A percentile compares a stretch with the other conserved stretches of the same genome.
Conservation (phyloP, 345 rosid species). For the Murraya paniculata region DNA sequence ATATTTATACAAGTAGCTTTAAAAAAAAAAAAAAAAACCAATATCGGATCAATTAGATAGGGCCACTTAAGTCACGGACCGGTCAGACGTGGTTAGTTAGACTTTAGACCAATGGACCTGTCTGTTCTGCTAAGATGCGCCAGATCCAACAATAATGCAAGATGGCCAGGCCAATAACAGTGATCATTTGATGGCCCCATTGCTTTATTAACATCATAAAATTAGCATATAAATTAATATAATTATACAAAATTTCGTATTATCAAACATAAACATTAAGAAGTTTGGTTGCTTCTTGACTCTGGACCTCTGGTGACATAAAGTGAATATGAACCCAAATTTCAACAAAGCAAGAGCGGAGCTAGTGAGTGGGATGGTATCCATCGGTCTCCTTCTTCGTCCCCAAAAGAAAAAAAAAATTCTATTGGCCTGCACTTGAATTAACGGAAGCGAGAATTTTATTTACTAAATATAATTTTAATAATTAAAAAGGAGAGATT, state of each 20-base stretch:
- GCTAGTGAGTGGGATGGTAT: background rate
- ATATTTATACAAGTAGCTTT: background rate
- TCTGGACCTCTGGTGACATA: background rate
- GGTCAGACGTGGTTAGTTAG: background rate
- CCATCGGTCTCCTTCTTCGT: too few relatives aligned
- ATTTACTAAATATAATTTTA: too few relatives aligned
- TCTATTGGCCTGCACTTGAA: background rate
- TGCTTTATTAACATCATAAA: background rate
- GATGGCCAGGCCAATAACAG: background rate
- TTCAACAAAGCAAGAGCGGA: background rate
- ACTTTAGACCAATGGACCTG: background rate
- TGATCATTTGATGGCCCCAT: background rate
- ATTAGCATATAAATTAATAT: too few relatives aligned
- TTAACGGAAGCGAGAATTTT: too few relatives aligned
- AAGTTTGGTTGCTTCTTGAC: background rate
- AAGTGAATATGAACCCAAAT: slow-evolving; percentile 1
- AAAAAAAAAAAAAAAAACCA: background rate
- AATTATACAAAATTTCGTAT: too few relatives aligned
- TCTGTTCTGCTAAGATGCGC: slow-evolving; percentile 16
- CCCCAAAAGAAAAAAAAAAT: too few relatives aligned
- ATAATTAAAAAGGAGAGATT: background rate
- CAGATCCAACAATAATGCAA: background rate
- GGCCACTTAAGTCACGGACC: background rate
- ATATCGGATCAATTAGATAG: background rate
- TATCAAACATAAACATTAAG: too few relatives aligned